A percentile compares a stretch with the other conserved stretches of the same genome.
phyloP scores from a whole-genome alignment of 1,284 basidiomycete genomes.

The Laetiporus sulphureus region DNA sequence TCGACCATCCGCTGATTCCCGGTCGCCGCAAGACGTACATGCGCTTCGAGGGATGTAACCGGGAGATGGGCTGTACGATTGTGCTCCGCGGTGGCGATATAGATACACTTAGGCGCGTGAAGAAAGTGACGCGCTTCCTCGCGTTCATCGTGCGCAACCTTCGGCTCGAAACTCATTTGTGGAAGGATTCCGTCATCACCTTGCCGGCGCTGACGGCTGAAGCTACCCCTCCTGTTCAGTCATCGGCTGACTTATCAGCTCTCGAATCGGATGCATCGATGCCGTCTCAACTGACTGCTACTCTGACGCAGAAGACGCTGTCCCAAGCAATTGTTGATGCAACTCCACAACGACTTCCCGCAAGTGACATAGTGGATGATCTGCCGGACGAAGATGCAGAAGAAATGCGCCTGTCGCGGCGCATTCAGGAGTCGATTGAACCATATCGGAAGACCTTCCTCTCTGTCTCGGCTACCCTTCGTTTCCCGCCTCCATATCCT shows the following conservation, averaged over 20 bases:
- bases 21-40: slow-evolving; percentile 92
- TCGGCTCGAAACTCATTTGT: slow-evolving; percentile 91
- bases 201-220: slow-evolving; percentile 61
- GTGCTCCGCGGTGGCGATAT: slow-evolving; percentile 87
- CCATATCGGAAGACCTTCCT: slow-evolving; percentile 84
- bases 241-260: slow-evolving; percentile 11
- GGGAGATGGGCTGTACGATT: slow-evolving; percentile 92
- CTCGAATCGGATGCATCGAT: slow-evolving; percentile 11
- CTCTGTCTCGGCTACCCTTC: slow-evolving; percentile 84
- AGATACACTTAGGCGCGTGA: slow-evolving; percentile 76
- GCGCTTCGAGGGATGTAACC: slow-evolving; percentile 93
- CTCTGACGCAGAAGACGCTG: not conserved
- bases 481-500: slow-evolving; percentile 86
- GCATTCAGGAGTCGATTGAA: slow-evolving; percentile 73
- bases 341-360: slow-evolving; percentile 14
- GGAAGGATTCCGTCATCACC: slow-evolving; percentile 89
- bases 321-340: slow-evolving; percentile 8
- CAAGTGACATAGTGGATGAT: slow-evolving; percentile 38
- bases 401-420: slow-evolving; percentile 56
- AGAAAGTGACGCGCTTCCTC: slow-evolving; percentile 89
- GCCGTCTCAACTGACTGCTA: slow-evolving; percentile 1
- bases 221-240: slow-evolving; percentile 46
- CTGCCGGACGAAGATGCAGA: slow-evolving; percentile 65
- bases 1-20: slow-evolving; percentile 88
- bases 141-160: slow-evolving; percentile 88